Evolutionary conservation across 495 filamentous ascomycete species (phyloP), one percentile per base, ranked within the genome.

Genomic region (Lasiosphaeria miniovina): DNA sequence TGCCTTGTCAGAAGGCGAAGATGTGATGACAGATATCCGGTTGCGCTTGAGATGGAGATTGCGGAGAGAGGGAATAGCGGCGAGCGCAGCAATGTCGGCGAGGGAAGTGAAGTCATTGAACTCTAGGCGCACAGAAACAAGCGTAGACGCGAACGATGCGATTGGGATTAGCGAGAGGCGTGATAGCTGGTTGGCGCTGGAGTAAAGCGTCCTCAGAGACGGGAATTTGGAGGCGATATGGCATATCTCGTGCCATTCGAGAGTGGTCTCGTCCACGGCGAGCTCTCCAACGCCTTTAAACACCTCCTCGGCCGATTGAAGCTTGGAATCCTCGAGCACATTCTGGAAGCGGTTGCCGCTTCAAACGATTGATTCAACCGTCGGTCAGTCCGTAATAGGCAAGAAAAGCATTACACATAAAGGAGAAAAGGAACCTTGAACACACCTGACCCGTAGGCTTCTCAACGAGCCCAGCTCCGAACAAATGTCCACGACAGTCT

Each of bases 331-430:
- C 17, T 72, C 61, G 8, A 74, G 58, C 35, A 77, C 48, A 12
- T 66, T 69, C 59, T 76, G 74, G 61, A 97, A 89, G 9, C 92
- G 87, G 68, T 94, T 96, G 6, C 88, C 88, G 74, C 90, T 95
- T 49, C 59, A 4, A 43, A 2, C 6, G 14, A 54, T 90, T 91
- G 12, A 82, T 11, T 46, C 43, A 9, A 24, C 24, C 24, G 24
- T 24, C 24, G 24, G 24, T 24, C 24, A 24, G 24, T 24, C 24
- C 24, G 24, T 24, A 2, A 24, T 24, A 24, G 24, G 0, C 24
- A 24, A 24, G 24, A 24, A 0, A 24, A 24, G 24, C 82, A 74
- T 88, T 90, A 45, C 49, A 10, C 15, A 7, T 6, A 41, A 15
- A 40, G 52, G 62, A 45, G 52, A 65, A 17, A 55, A 53, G 17